phyloP scores from a whole-genome alignment of 768 basidiomycete species.

The Bullera alba region DNA sequence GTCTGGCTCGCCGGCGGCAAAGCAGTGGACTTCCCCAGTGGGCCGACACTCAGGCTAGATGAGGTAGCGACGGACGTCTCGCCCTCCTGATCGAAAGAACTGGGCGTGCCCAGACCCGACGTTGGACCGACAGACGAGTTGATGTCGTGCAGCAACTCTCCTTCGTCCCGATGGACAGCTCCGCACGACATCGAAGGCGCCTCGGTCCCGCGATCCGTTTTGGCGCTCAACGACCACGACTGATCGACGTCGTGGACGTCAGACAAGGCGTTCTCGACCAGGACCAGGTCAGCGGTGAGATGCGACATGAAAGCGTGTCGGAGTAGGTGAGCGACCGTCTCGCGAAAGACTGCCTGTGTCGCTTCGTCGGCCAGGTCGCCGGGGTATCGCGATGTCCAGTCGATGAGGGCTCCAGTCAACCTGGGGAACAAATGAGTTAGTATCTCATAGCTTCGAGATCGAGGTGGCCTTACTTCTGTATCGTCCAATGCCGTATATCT shows the following conservation, averaged over 20 bases:
- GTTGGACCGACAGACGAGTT: slow-evolving; percentile 6
- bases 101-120: slow-evolving; percentile 3
- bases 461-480: slow-evolving; percentile 26
- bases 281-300: slow-evolving; percentile 33
- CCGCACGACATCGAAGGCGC: slow-evolving; percentile 2
- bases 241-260: slow-evolving; percentile 31
- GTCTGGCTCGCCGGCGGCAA: no score
- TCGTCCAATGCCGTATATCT: slow-evolving; percentile 26
- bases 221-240: slow-evolving; percentile 28
- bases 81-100: not conserved
- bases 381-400: slow-evolving; percentile 40
- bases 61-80: not conserved
- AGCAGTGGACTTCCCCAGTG: no score
- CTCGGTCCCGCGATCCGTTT: not conserved
- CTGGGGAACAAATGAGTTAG: slow-evolving; percentile 6
- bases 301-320: slow-evolving; percentile 32
- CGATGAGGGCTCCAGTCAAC: slow-evolving; percentile 27
- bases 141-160: slow-evolving; percentile 14
- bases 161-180: slow-evolving; percentile 7
- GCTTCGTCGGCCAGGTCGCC: slow-evolving; percentile 29
- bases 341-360: slow-evolving; percentile 15
- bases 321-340: slow-evolving; percentile 21
- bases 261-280: slow-evolving; percentile 19
- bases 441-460: not conserved
- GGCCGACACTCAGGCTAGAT: not conserved